Evolutionary conservation across 805 yeast genomes (phyloP), one percentile per base, ranked within the genome.

Genomic region (Ogataea pilisensis): DNA sequence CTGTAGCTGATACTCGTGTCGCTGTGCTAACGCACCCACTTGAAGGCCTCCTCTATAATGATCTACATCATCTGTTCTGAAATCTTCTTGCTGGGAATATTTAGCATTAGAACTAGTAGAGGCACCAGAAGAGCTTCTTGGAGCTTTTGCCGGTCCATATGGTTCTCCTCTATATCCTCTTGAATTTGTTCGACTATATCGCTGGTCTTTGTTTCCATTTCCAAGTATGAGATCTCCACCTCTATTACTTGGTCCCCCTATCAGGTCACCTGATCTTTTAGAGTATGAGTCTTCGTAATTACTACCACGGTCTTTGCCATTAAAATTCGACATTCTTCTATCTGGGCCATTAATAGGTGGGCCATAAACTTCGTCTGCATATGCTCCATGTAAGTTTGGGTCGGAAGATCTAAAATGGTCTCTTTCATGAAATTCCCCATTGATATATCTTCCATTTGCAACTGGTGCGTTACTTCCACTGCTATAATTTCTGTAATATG

Each of bases 141-240:
- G 35, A 5, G 35, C 25, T 21, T 40, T 25, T n/a, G 44, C 30
- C 12, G 19, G 21, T 4, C 42, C 43, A 40, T 43, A 42, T 12
- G 47, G 19, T 5, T 47, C 51, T 35, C 55, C 50, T 39, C 57
- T 45, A 34, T 43, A 46, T 13, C 47, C 53, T 21, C 54, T 45
- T 22, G 35, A 27, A n/a, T 39, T 34, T 17, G 43, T 39, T 21
- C 51, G 35, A 12, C 39, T 31, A 34, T 37, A 53, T 27, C 55
- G 34, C 29, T 32, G 30, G 13, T 53, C 57, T 30, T 42, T 45
- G 20, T 34, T 33, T 2, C 45, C 40, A 26, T 22, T 14, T 13
- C 29, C 42, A 19, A 45, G 41, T 25, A 53, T 51, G 31, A 50
- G 31, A 31, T 53, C 58, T 2, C 56, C 53, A 3, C 54, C 48